Evolutionary conservation across 2,329 filamentous ascomycete species (phyloP), one percentile per base, ranked within the genome.

Genomic region (Trichoderma polysporum): DNA sequence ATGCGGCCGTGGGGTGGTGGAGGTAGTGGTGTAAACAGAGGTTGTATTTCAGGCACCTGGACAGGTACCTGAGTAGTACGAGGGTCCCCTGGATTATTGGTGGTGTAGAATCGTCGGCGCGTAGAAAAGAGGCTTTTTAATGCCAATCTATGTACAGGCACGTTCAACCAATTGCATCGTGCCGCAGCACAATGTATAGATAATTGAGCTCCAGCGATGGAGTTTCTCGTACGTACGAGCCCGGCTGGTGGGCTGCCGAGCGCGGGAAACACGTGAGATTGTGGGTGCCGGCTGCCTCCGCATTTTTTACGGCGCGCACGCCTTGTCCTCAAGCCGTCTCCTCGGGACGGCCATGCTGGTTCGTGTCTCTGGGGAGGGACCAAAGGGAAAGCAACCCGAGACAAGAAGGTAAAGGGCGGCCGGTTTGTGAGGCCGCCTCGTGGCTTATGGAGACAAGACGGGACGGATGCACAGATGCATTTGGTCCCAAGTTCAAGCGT

Each of bases 381-480:
- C 57, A 50, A n/a, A 29, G 53, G 22, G 53, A 37, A 31, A 50
- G 22, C 35, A 53, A 53, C 37, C 19, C 27, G 47, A 47, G 50
- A 35, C 54, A 15, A 39, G 45, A 60, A 45, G 25, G 22, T 31
- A 31, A 47, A n/a, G 19, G 3, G 45, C 29, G 64, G 64, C 64
- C 56, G 22, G 25, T 41, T 61, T 54, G 57, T 47, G 37, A 66
- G 64, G 56, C 64, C 64, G 64, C 64, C 64, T 66, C 57, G 56
- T 66, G 64, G 64, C 57, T 31, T 52, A 60, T 66, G 64, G 64
- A 53, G 64, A 66, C 57, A 35, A 17, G 49, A 54, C 45, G 56
- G 53, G 39, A 60, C 19, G 49, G 53, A 39, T 56, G 10, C 33
- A 25, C 27, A 61, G 59, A 62, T 62, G 59, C 60, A 37, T 45